phyloP scores from a whole-genome alignment of 345 rosid species.

The Durio zibethinus region DNA sequence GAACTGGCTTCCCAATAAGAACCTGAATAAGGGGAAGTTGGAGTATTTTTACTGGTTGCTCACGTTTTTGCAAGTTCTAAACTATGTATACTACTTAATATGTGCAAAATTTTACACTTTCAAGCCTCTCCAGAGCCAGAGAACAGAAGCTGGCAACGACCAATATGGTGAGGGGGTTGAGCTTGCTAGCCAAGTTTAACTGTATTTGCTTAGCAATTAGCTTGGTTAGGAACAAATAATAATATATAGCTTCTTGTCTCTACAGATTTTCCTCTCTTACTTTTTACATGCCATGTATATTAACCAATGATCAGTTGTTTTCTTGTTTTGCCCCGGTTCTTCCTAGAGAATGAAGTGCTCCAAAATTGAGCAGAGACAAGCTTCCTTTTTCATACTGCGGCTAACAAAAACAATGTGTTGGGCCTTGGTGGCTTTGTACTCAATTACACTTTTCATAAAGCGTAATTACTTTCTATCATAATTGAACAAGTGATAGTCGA shows the following conservation, averaged over 20 bases:
- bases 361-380: not conserved
- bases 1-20: conserved; percentile 47
- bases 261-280: not conserved
- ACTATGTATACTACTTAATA: conserved; percentile 36
- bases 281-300: too few species aligned
- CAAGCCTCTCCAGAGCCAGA: conserved; percentile 33
- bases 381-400: too few species aligned
- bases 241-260: not conserved
- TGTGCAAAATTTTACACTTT: conserved; percentile 45
- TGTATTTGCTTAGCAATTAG: not conserved
- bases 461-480: not conserved
- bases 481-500: not conserved
- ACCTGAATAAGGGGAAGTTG: conserved; percentile 46
- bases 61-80: conserved; percentile 36
- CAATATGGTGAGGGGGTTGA: conserved; percentile 21
- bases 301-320: not conserved
- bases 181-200: conserved; percentile 28
- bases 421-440: too few species aligned
- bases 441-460: not conserved
- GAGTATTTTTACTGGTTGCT: conserved; percentile 54
- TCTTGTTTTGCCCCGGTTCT: not conserved
- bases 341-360: not conserved
- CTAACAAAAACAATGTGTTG: too few species aligned
- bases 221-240: not conserved
- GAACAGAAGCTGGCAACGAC: not conserved